Evolutionary conservation across 768 basidiomycete genomes (phyloP).

Genomic region (Kwoniella bestiolae): DNA sequence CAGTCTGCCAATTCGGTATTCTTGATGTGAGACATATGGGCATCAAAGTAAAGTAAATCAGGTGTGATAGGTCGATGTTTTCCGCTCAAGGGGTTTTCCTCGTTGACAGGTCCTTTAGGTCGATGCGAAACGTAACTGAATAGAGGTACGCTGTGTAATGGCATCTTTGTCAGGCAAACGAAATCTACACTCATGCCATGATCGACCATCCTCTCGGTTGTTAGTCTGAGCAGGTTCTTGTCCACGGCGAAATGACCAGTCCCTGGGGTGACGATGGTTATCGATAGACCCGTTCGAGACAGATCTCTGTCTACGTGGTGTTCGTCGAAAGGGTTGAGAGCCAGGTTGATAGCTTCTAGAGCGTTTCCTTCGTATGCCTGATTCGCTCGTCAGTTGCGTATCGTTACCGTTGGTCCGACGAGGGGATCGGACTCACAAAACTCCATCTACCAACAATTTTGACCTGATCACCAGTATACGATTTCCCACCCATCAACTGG

Average conservation of each 20-base stretch:
- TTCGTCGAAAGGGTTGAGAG: conserved; percentile 86
- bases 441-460: conserved; percentile 55
- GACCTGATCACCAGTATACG: conserved; percentile 39
- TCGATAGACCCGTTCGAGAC: conserved; percentile 80
- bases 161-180: conserved; percentile 84
- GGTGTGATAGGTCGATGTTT: conserved; percentile 59
- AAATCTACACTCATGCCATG: conserved; percentile 90
- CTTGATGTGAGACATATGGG: conserved; percentile 28
- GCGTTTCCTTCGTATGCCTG: conserved; percentile 92
- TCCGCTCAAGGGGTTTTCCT: conserved; percentile 19
- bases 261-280: conserved; percentile 87
- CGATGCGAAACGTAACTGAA: conserved; percentile 76
- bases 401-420: not conserved
- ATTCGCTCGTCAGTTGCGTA: conserved; percentile 44
- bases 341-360: conserved; percentile 92
- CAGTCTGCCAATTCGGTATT: conserved; percentile 47
- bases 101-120: conserved; percentile 58
- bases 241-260: conserved; percentile 92
- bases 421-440: conserved; percentile 51
- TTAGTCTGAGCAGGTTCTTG: conserved; percentile 84
- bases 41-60: conserved; percentile 56
- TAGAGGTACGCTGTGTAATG: conserved; percentile 88
- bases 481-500: conserved; percentile 55
- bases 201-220: conserved; percentile 89
- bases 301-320: conserved; percentile 95